Base-by-base conservation (phyloP, 352 stramenopile genomes). In the Pythium monospermum region DNA sequence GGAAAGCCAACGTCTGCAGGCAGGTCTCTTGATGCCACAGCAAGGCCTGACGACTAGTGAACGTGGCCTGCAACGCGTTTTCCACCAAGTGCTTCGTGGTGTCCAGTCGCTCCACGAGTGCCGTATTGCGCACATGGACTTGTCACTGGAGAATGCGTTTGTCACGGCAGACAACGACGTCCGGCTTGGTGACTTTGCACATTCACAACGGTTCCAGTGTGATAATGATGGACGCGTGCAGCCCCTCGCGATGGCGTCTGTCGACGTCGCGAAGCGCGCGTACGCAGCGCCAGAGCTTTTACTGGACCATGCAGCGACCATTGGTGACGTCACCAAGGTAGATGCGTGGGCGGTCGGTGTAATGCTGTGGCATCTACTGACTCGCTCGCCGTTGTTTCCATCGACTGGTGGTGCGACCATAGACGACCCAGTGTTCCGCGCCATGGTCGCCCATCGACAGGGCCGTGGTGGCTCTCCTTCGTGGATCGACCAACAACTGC, bases 141-240 rank as follows among this genome's bases (percentile, higher is more conserved):
- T 98, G 30, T 98, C 96, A 45, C 76, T 97, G 8, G 94, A 98
- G 61, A 98, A 98, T 61, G 80, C 96, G 65, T 88, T 98, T 33
- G 53, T 98, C 23, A 93, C 88, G 25, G 83, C 79, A 22, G 74
- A 73, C 5, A 86, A 86, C 28, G 72, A 90, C 31, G 68, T 75
- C 16, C 76, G 82, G 22, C 49, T 98, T 6, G 93, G 92, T 32
- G 94, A 98, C 64, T 88, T 98, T 65, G 94, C 88, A 21, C 73
- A 96, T 28, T 91, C 90, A 13, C 59, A 71, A 44, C 63, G 56
- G 38, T 59, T 75, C n/a, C 16, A 56, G 18, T 43, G 56, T 33
- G 41, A 60, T 19, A 53, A 49, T 23, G 42, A 54, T 28, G 70
- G 72, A 3, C 55, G 61, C 38, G 64, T 77, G 18, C 21, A 54